Base-by-base conservation (phyloP, 805 yeast species). In the Wickerhamiella domercqiae region DNA sequence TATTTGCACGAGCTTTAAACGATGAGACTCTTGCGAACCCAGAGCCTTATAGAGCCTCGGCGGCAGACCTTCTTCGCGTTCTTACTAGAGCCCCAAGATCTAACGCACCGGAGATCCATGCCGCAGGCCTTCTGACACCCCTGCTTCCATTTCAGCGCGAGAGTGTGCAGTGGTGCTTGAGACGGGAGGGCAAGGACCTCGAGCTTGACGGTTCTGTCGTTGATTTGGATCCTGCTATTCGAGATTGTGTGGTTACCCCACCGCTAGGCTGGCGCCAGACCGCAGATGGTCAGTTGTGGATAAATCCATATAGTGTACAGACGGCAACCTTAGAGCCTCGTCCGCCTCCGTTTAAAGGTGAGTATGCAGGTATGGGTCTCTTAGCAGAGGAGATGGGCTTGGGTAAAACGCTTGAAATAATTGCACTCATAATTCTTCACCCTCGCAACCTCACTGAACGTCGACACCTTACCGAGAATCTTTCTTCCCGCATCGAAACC, bases 381-480 rank as follows among this genome's bases (percentile, higher is more conserved):
- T 55, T 90, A 24, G 78, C 90, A 1, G 98, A 87, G 50, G 98
- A 90, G 56, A 90, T 90, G 98, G 98, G 98, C 0, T 65, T 90
- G 5, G 98, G 98, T 0, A 90, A 90, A 52, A 87, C 98, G 0
- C 74, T 90, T 3, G 98, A 90, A 53, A 63, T 84, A 11, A 63
- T 81, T 2, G 64, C 93, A 0, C 59, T 87, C 29, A 58, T 78
- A 0, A 51, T 73, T 2, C 50, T 75, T 35, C 78, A 90, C 53
- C 73, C 62, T 22, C 58, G 95, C 13, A 24, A 24, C 26, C n/a
- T n/a, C n/a, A n/a, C n/a, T n/a, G n/a, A n/a, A n/a, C n/a, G 28
- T 13, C 13, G 28, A 24, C 28, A 9, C 28, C 13, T 9, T 9
- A 9, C 32, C 5, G 7, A 11, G 20, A 36, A 6, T 34, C 11